phyloP scores from a whole-genome alignment of 2,329 filamentous ascomycete genomes.

The Lachnellula subtilissima region DNA sequence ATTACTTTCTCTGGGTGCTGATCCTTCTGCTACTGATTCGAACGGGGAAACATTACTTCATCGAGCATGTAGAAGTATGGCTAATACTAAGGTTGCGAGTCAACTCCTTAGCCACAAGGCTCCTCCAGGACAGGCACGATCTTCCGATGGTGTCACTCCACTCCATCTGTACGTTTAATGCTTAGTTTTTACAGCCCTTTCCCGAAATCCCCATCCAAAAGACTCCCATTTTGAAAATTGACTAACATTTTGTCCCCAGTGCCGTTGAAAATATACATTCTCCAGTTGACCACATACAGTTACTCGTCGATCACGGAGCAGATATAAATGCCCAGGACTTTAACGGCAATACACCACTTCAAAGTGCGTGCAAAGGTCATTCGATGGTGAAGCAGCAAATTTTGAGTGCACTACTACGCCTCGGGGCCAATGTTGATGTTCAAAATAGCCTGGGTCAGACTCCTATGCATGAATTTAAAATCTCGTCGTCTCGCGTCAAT shows the following conservation, averaged over 20 bases:
- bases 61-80: constrained; percentile 11
- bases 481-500: neutral
- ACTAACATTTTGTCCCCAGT: neutral
- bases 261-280: neutral
- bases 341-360: neutral
- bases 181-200: neutral
- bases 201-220: too few species aligned
- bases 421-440: neutral
- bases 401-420: neutral
- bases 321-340: constrained; percentile 22
- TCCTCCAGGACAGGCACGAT: neutral
- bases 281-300: constrained; percentile 13
- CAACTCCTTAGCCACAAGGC: neutral
- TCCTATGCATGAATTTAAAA: neutral
- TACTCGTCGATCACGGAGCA: constrained; percentile 31
- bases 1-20: constrained; percentile 5
- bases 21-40: constrained; percentile 4
- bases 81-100: neutral
- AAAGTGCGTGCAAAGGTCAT: neutral
- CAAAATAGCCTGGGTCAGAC: neutral
- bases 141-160: neutral
- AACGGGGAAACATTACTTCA: constrained; percentile 9
- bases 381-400: neutral
- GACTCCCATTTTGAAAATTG: neutral
- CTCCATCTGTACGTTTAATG: neutral